Base-by-base conservation (phyloP, 805 yeast genomes). In the Sugiyamaella valdiviana region DNA sequence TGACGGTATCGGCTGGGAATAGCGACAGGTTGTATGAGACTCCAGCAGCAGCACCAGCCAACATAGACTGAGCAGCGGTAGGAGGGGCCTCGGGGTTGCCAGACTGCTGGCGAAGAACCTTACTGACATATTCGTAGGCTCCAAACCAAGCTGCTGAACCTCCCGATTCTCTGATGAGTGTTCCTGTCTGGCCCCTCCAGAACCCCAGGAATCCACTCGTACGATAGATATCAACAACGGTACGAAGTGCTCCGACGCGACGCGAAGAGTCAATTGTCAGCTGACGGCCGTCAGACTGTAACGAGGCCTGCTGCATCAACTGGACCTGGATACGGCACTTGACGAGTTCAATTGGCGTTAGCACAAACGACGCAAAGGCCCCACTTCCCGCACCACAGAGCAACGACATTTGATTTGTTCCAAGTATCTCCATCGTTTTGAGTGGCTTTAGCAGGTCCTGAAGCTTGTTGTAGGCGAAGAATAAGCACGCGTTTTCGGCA, bases 141-240 rank as follows among this genome's bases (percentile, higher is more conserved):
- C 95, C 91, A 68, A 90, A 90, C 97, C 97, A 90, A 1, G 91
- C 82, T 3, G 95, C 86, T 1, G 96, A 85, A 6, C 97, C 97
- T 23, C 89, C 83, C 36, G 86, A 75, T 63, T 90, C 98, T 58
- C 97, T 75, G 1, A 85, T 54, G 42, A 87, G 67, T 0, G 98
- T 90, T 17, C 93, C 82, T 0, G 80, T 70, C 56, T 89, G 89
- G 1, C 98, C 98, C 53, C 78, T 78, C 95, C 96, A 90, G 51
- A 90, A 72, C 0, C 96, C 96, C 7, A 56, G 39, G 0, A 86
- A 5, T 0, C 97, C 96, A 14, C 74, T 71, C 2, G 70, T 65
- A 15, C 57, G 55, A 16, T 78, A 58, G 0, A 85, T 72, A 3
- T 68, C 63, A 36, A 54, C 52, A 19, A 78, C 59, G 16, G 79